Evolutionary conservation across 179 eudicot genomes (phyloP), one percentile per base, ranked within the genome.

Genomic region (Gypsophila paniculata): DNA sequence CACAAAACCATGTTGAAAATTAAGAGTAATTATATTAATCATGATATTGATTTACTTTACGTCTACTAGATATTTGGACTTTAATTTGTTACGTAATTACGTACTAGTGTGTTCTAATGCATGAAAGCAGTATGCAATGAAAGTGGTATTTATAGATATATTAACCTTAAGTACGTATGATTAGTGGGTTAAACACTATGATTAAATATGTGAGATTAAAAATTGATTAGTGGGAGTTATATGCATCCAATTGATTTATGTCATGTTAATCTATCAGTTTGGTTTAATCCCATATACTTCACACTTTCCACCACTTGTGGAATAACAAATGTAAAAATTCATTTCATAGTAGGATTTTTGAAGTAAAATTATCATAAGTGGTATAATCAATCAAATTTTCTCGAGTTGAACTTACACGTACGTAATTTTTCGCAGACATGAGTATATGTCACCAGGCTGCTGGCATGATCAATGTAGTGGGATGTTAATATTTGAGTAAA

Each of bases 61-160:
- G 44, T 39, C 44, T 39, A 39, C 4, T 39, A 39, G 8, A 39
- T 39, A 6, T 2, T 39, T 19, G 12, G 26, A 55, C 11, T 51
- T 14, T 51, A 2, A 53, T 17, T 53, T n/a, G 2, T 19, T 51
- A 51, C 55, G 55, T 55, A 55, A 6, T 8, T 18, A 11, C 21
- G 60, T n/a, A 25, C 21, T 55, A 6, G 6, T 17, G 18, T 4
- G n/a, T 15, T 51, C 55, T 55, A 21, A 55, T 55, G 60, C 60
- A 55, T 55, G 23, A 4, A 54, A n/a, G 44, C 44, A 39, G 8
- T 8, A 39, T 39, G 10, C 9, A 54, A 10, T 55, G 60, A n/a
- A 19, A 55, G 60, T 55, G 60, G 60, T 55, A 55, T 55, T 55
- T 55, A 55, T 55, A 55, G 60, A 55, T 29, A 8, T n/a, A n/a